Evolutionary conservation across 495 filamentous ascomycete species (phyloP), one percentile per base, ranked within the genome.

Genomic region (Penicillium ucsense): DNA sequence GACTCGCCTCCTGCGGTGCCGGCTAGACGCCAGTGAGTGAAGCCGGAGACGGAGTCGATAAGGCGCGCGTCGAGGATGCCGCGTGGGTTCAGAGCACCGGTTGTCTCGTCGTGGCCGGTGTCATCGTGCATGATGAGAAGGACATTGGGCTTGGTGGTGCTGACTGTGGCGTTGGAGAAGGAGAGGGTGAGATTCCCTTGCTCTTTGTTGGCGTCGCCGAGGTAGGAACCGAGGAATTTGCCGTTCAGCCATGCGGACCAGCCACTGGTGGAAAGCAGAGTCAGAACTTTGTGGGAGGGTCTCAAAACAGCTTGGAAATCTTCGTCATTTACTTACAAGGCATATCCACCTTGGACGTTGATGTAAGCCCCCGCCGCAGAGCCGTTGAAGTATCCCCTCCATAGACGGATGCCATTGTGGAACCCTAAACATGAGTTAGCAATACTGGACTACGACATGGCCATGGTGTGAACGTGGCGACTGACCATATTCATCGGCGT

Each of bases 51-150:
- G 3, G 57, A 54, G 36, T 68, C 64, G 10, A 68, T 61, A 30
- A 79, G 64, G 1, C 54, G 56, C 41, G 80, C 84, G 48, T 78
- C 66, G 9, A 85, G 53, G 41, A 88, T 82, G 4, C 85, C 85
- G 38, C 84, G 74, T 3, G 85, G 85, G 41, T 70, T 70, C 51
- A 88, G 84, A 65, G 82, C 83, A 5, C 67, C 61, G 56, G 66
- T 76, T 55, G 84, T 79, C 60, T 81, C 74, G 52, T 84, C 74
- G 27, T 85, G 68, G 34, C 84, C 84, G 64, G 82, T 86, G 59
- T 85, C 75, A 56, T 89, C 86, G 42, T 86, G 71, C n/a, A 88
- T 53, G 33, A 88, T 70, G 3, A 85, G 86, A 54, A 89, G 61
- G 33, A 82, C 67, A 56, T 85, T 82, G 35, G 51, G 58, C 6